Base-by-base conservation (phyloP, 306 rosid species). In the Lathyrus sativus region DNA sequence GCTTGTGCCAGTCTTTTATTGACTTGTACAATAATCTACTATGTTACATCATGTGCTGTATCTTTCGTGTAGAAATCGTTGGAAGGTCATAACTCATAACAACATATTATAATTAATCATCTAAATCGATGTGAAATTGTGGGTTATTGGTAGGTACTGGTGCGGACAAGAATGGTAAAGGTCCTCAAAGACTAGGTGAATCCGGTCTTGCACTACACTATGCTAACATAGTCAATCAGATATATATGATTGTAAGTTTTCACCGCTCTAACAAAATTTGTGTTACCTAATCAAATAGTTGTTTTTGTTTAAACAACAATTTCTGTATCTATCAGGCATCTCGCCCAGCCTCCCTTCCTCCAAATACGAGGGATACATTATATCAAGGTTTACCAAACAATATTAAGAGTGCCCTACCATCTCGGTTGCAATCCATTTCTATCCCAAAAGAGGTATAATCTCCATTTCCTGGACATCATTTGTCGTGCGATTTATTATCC, bases 171-270 rank as follows among this genome's bases (percentile, higher is more conserved):
- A 14, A 68, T 68, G 59, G 68, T 41, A 78, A 72, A 17, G 81
- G 51, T 70, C 77, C 84, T 72, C 83, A 84, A 74, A 87, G 89
- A 71, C 84, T 95, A 50, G 99, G 99, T 3, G 79, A 77, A 64
- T 87, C 88, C 64, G 96, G 97, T 74, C 97, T 95, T 74, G 92
- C 99, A 18, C 87, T 95, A 53, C 99, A 95, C 78, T 95, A 95
- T 81, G 96, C 97, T 39, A 87, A 87, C 77, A 68, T 95, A 63
- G 84, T 87, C 73, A 88, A 79, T 74, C 99, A 88, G 78, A 88
- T 91, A 75, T 89, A 81, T 76, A 76, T 73, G 73, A 88, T 91
- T 77, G 99, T 95, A 83, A 83, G 90, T 63, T 74, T 69, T 18
- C 39, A 11, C 22, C 51, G 18, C 63, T 69, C 68, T 65, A 58